Percentiles rank a stretch among this genome's conserved stretches.
phyloP scores from a whole-genome alignment of 768 basidiomycete species.

The Agrocybe chaxingu region DNA sequence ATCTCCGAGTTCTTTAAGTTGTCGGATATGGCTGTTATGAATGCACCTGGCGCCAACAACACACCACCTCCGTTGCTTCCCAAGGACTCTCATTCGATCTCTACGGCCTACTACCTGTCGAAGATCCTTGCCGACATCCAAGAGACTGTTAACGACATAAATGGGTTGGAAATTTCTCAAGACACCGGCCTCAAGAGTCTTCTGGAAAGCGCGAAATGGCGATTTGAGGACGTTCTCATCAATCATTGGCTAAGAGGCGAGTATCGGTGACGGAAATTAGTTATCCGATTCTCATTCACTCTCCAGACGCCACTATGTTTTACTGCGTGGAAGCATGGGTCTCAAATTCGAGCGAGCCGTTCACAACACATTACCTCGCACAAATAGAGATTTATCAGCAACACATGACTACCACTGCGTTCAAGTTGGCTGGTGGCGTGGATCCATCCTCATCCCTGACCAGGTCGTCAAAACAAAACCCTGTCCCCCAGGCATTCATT shows the following conservation, averaged over 20 bases:
- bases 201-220: conserved; percentile 82
- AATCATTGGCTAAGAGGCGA: conserved; percentile 81
- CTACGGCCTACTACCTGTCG: conserved; percentile 75
- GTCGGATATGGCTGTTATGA: conserved; percentile 58
- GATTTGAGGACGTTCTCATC: conserved; percentile 79
- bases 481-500: conserved; percentile 61
- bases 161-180: conserved; percentile 74
- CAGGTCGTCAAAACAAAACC: conserved; percentile 55
- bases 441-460: conserved; percentile 52
- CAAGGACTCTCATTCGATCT: conserved; percentile 73
- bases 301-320: conserved; percentile 75
- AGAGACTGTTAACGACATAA: conserved; percentile 81
- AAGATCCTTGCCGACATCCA: conserved; percentile 82
- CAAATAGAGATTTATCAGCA: conserved; percentile 80
- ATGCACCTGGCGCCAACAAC: conserved; percentile 25
- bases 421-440: conserved; percentile 78
- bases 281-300: conserved; percentile 1
- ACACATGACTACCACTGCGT: conserved; percentile 69
- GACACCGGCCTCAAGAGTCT: conserved; percentile 74
- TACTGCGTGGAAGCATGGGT: conserved; percentile 88
- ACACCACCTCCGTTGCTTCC: conserved; percentile 60
- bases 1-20: conserved; percentile 86
- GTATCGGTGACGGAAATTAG: conserved; percentile 12
- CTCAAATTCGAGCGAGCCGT: conserved; percentile 55
- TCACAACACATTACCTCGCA: conserved; percentile 71